These are phyloP conservation scores for Brassica hybrid DNA, from an alignment of 441 rosid species.

Conservation along the genomic window DNA sequence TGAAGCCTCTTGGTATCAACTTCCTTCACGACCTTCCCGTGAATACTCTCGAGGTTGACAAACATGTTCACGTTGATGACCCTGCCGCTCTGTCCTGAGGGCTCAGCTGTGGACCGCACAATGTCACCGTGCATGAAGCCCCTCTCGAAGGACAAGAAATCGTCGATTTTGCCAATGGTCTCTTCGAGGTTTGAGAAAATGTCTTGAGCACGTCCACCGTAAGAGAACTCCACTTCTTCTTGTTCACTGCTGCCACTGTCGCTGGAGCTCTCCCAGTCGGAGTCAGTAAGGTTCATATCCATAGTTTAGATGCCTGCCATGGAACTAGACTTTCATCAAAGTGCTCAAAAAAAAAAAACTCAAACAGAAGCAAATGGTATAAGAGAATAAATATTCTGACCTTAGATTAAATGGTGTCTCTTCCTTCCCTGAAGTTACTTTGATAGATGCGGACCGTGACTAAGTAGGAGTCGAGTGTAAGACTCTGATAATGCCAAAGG, in stretches of 20 bases:
- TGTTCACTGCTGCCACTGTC: constrained; percentile 78
- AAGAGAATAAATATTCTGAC: constrained; percentile 45
- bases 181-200: constrained; percentile 85
- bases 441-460: constrained; percentile 17
- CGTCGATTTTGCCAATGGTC: constrained; percentile 85
- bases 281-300: constrained; percentile 69
- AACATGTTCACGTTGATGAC: constrained; percentile 60
- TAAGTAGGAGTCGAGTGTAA: constrained; percentile 37
- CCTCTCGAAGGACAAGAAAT: constrained; percentile 84
- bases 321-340: constrained; percentile 33
- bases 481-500: constrained; percentile 43
- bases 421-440: constrained; percentile 22
- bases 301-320: constrained; percentile 52
- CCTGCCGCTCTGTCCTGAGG: constrained; percentile 86
- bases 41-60: constrained; percentile 68
- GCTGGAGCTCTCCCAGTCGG: constrained; percentile 90
- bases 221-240: constrained; percentile 66
- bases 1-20: constrained; percentile 66
- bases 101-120: constrained; percentile 65
- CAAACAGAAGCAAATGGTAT: constrained; percentile 20
- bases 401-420: constrained; percentile 22
- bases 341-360: constrained; percentile 11
- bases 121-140: constrained; percentile 72
- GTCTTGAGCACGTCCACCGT: constrained; percentile 63
- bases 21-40: constrained; percentile 61